These are phyloP conservation scores for Elongisporangium anandrum DNA, from an alignment of 352 stramenopile species.

Conservation along the genomic window DNA sequence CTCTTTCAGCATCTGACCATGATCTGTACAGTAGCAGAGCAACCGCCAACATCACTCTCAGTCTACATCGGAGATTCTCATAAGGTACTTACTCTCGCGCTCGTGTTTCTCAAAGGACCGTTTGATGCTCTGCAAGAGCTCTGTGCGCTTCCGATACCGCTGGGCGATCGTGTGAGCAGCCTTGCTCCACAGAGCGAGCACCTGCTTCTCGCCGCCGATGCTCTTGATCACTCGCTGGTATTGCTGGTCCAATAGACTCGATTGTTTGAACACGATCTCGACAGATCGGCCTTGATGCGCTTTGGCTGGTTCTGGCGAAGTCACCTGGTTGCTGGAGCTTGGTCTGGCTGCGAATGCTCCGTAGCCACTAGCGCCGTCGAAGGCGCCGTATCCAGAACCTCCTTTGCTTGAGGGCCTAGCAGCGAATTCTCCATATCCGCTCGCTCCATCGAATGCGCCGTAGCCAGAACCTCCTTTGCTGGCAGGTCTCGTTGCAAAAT, in stretches of 20 bases:
- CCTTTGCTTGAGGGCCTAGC: neutral
- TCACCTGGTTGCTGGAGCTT: constrained; percentile 6
- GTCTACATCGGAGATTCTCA: neutral
- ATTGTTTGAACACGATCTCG: constrained; percentile 14
- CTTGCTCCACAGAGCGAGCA: constrained; percentile 24
- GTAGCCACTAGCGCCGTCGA: constrained; percentile 33
- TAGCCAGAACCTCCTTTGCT: constrained; percentile 1
- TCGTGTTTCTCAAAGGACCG: constrained; percentile 61
- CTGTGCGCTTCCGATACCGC: constrained; percentile 36
- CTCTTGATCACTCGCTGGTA: constrained; percentile 38
- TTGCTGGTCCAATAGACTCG: constrained; percentile 16
- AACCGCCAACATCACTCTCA: neutral
- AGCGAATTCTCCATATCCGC: constrained; percentile 16
- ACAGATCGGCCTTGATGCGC: constrained; percentile 1
- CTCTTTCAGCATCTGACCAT: constrained; percentile 38
- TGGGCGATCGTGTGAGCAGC: constrained; percentile 36
- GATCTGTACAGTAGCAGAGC: constrained; percentile 18
- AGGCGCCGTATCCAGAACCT: constrained; percentile 26
- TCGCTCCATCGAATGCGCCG: constrained; percentile 15
- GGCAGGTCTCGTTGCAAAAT: constrained; percentile 6
- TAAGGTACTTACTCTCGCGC: constrained; percentile 23
- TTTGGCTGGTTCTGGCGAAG: constrained; percentile 1
- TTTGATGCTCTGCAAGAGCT: constrained; percentile 42
- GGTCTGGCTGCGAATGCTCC: constrained; percentile 15
- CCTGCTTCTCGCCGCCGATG: constrained; percentile 26